phyloP scores from a whole-genome alignment of 2,329 filamentous ascomycete species.

The Sordariomycetes sp. region DNA sequence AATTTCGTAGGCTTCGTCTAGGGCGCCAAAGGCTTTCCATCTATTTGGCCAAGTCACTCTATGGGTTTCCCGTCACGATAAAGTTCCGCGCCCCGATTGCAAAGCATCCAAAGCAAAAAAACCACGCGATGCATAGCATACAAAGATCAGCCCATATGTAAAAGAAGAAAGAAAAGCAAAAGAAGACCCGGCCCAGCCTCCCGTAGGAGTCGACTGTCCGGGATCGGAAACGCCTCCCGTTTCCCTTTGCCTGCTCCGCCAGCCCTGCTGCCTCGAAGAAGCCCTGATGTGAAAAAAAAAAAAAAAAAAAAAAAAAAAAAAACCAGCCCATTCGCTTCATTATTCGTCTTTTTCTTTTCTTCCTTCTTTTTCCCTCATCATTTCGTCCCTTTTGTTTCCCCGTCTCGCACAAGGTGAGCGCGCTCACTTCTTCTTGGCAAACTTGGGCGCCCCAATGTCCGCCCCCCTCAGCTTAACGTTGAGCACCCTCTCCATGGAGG shows the following conservation, averaged over 20 bases:
- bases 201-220: not conserved
- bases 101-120: no score
- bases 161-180: no score
- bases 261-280: not conserved
- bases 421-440: constrained; percentile 44
- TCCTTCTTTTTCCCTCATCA: not conserved
- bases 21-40: no score
- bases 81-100: no score
- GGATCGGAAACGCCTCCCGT: not conserved
- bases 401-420: no score
- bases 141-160: no score
- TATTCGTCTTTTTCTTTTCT: not conserved
- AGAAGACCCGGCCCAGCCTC: not conserved
- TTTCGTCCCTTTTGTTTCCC: not conserved
- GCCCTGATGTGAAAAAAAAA: not conserved
- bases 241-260: not conserved
- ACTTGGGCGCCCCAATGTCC: constrained; percentile 76
- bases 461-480: constrained; percentile 77
- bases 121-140: no score
- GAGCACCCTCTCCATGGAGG: constrained; percentile 67
- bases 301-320: not conserved
- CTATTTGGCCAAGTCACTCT: no score
- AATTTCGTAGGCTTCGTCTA: no score
- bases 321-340: not conserved
- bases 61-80: no score